Evolutionary conservation across 2,329 filamentous ascomycete species (phyloP).

Genomic region (Fusarium circinatum): DNA sequence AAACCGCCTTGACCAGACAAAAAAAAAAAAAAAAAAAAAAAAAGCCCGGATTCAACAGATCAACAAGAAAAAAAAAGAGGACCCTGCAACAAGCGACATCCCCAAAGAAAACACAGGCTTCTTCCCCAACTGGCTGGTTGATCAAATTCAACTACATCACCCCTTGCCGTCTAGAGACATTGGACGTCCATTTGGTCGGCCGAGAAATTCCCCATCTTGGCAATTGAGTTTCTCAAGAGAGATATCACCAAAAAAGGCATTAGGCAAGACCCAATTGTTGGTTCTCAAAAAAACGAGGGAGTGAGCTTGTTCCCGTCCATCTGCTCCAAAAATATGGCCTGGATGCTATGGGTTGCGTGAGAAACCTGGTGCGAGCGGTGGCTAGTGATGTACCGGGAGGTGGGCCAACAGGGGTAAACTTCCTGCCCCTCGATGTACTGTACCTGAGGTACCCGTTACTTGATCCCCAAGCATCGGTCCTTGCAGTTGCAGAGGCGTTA

Average conservation of each 20-base stretch:
- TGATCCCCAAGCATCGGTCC: constrained; percentile 21
- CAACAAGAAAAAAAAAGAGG: constrained; percentile 44
- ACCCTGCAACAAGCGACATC: constrained; percentile 38
- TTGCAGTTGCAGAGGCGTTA: constrained; percentile 25
- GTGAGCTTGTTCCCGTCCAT: neutral
- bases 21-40: neutral
- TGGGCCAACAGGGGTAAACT: constrained; percentile 25
- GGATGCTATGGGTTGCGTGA: constrained; percentile 6
- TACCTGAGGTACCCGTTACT: constrained; percentile 36
- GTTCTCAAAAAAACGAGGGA: constrained; percentile 12
- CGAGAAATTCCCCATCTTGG: constrained; percentile 8
- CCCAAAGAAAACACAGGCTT: constrained; percentile 42
- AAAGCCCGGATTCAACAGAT: constrained; percentile 46
- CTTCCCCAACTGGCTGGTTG: constrained; percentile 42
- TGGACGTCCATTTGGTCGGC: neutral
- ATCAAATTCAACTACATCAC: constrained; percentile 19
- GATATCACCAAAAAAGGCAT: neutral
- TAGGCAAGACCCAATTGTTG: constrained; percentile 12
- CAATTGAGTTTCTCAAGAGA: constrained; percentile 5
- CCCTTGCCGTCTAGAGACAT: constrained; percentile 8
- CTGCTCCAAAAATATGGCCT: constrained; percentile 17
- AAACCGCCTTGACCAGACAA: constrained; percentile 14
- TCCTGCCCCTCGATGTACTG: constrained; percentile 18
- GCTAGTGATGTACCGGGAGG: constrained; percentile 33
- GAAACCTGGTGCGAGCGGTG: constrained; percentile 29